Evolutionary conservation across 2,329 filamentous ascomycete genomes (phyloP), one percentile per base, ranked within the genome.

Genomic region (Ophiognomonia clavigignenti-juglandacearum): DNA sequence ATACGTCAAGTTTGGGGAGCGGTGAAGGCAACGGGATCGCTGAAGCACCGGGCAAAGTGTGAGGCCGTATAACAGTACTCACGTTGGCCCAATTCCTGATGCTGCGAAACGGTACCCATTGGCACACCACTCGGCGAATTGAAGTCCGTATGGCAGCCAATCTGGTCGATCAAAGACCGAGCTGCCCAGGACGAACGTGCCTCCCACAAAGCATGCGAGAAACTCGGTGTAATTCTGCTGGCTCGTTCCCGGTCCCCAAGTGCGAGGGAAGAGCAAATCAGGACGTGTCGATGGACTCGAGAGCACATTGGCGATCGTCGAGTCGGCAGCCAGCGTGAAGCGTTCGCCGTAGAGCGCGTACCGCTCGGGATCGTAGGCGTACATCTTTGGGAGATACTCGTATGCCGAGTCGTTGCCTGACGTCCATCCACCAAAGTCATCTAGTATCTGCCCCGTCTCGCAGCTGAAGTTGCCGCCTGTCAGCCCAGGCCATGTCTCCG

Each of bases 381-480:
- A 46, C 44, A 46, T 46, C 23, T 46, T 46, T 14, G 39, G 34
- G 14, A 46, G 22, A 14, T 46, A 41, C 14, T 46, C 44, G 11
- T 46, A 46, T 11, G 39, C 39, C 23, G 37, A 40, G 44, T 46
- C 44, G 16, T 40, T 18, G 11, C 37, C 38, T 9, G 37, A 23
- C n/a, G 39, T 41, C 44, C 44, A 46, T 4, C 44, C 44, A 4
- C 44, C 44, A 22, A 40, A 41, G 5, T 39, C 34, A 3, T 26
- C 39, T 4, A 39, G 29, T 4, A 46, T 35, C 1, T 23, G 34
- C 4, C 37, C 44, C 24, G 39, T 46, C 22, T 40, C 29, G 16
- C 34, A 8, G 11, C 18, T 46, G 22, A 46, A 32, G 7, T 20
- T 35, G 6, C 39, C 39, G 1, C 38, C 44, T 6, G 39, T 46